Percentiles rank a stretch among this genome's conserved stretches.
These are phyloP conservation scores for Beta macrorhiza DNA, from an alignment of 179 eudicot genomes.

Conservation along the genomic window DNA sequence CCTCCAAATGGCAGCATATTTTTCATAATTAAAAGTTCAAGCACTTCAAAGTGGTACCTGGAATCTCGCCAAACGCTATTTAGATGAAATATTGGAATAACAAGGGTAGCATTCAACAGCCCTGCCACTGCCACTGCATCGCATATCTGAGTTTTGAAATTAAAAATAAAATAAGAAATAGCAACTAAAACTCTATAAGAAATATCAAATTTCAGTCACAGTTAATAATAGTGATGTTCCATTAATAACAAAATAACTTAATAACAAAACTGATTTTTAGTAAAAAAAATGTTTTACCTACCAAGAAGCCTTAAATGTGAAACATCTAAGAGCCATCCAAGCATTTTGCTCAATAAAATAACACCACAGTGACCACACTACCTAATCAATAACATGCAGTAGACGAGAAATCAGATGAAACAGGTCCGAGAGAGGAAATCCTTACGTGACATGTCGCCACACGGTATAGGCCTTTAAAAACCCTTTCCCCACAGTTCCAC, in stretches of 20 bases:
- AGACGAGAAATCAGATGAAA: background rate
- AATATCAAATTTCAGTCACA: background rate
- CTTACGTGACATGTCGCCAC: background rate
- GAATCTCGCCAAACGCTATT: conserved; percentile 98
- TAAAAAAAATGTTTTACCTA: background rate
- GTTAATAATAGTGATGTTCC: background rate
- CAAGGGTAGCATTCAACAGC: conserved; percentile 92
- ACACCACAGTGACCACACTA: background rate
- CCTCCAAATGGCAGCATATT: background rate
- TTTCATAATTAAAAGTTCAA: background rate
- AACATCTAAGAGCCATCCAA: conserved; percentile 7
- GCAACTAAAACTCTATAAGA: background rate
- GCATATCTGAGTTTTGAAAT: conserved; percentile 63
- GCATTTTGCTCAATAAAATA: background rate
- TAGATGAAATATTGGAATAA: conserved; percentile 88
- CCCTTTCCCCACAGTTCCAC: background rate
- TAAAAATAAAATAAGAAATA: background rate
- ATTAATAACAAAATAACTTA: background rate
- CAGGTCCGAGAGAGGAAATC: background rate
- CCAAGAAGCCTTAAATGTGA: background rate
- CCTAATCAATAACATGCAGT: background rate
- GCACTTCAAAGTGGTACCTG: conserved; percentile 48
- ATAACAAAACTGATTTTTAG: background rate
- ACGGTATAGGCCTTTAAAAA: background rate
- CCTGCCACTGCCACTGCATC: conserved; percentile 99